Percentiles rank a stretch among this genome's conserved stretches.
These are phyloP conservation scores for Elongisporangium senticosum DNA, from an alignment of 352 stramenopile species.

Conservation along the genomic window DNA sequence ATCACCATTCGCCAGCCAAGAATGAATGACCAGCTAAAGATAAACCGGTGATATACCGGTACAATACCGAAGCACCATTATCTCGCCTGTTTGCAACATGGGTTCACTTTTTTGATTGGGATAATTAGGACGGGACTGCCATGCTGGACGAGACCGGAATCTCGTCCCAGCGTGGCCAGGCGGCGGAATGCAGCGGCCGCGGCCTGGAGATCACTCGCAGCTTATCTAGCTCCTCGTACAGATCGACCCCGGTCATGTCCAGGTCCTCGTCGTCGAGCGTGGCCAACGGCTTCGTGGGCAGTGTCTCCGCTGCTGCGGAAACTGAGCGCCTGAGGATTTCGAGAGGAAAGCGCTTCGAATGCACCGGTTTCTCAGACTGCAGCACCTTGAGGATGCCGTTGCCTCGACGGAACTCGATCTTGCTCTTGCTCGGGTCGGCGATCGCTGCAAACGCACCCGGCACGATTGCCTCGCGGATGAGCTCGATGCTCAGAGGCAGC, in stretches of 20 bases:
- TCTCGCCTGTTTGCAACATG: background rate
- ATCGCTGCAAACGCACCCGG: constrained; percentile 55
- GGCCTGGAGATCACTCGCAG: background rate
- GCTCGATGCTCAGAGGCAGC: constrained; percentile 14
- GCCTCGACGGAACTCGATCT: constrained; percentile 67
- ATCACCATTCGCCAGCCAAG: constrained; percentile 8
- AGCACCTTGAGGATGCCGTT: constrained; percentile 53
- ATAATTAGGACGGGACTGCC: background rate
- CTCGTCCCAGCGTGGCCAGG: background rate
- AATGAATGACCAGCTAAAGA: background rate
- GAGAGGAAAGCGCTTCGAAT: constrained; percentile 21
- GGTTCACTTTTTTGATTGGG: constrained; percentile 3
- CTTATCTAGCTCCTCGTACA: background rate
- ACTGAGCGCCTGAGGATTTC: background rate
- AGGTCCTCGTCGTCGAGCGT: constrained; percentile 1
- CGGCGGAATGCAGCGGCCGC: background rate
- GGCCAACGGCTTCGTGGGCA: background rate
- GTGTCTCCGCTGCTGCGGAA: background rate
- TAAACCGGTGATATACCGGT: background rate
- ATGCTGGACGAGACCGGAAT: background rate
- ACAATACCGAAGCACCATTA: background rate
- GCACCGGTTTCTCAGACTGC: constrained; percentile 59
- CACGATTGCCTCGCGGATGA: constrained; percentile 25
- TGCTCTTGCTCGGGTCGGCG: constrained; percentile 64
- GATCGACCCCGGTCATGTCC: constrained; percentile 14